Evolutionary conservation across 257 asterid species (phyloP).

Genomic region (Lantana camara): DNA sequence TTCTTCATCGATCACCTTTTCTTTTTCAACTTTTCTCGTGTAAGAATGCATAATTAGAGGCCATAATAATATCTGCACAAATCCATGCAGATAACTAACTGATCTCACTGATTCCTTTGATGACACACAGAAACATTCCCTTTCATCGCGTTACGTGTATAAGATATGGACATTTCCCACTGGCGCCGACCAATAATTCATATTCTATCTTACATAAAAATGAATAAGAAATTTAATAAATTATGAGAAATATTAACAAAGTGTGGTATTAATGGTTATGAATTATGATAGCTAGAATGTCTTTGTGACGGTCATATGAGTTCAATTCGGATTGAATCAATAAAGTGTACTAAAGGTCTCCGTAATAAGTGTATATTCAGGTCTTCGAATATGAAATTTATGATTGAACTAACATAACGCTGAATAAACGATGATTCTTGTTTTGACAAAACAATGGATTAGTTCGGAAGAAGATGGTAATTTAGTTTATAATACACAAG

Average conservation of each 20-base stretch:
- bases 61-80: neutral
- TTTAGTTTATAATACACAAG: neutral
- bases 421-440: no score
- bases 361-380: no score
- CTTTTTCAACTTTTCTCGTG: neutral
- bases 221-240: no score
- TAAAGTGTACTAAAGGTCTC: no score
- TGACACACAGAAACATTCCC: slow-evolving; percentile 17
- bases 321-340: no score
- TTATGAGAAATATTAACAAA: no score
- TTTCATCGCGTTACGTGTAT: slow-evolving; percentile 12
- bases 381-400: no score
- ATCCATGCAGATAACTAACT: slow-evolving; percentile 12
- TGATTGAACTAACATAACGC: no score
- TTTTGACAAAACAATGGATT: neutral
- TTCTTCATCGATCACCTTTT: neutral
- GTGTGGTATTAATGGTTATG: neutral
- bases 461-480: neutral
- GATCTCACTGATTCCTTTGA: neutral
- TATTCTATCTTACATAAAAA: neutral
- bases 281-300: no score
- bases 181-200: neutral
- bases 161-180: slow-evolving; percentile 17
- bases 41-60: neutral
- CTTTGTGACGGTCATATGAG: no score